Evolutionary conservation across 2,329 filamentous ascomycete genomes (phyloP).

Genomic region (Aspergillus proliferans): DNA sequence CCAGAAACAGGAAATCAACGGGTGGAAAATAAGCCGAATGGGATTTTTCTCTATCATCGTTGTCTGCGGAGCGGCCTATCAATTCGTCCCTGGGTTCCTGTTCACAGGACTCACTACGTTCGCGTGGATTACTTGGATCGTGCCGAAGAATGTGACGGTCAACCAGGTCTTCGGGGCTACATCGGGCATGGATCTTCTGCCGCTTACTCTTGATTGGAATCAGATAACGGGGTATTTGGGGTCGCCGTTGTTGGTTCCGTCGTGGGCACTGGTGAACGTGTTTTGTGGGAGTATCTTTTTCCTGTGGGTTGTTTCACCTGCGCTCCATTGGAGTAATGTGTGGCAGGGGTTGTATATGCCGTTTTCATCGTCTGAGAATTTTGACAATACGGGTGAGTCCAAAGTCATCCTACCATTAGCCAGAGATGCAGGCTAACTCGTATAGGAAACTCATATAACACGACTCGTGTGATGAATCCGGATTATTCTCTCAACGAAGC

Average conservation of each 20-base stretch:
- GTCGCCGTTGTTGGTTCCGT: constrained; percentile 60
- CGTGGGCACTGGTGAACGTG: constrained; percentile 65
- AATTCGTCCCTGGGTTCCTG: constrained; percentile 22
- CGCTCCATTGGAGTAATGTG: constrained; percentile 57
- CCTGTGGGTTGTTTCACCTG: constrained; percentile 51
- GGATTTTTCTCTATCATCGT: constrained; percentile 21
- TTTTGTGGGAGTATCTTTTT: constrained; percentile 59
- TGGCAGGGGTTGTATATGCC: constrained; percentile 60
- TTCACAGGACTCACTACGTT: constrained; percentile 26
- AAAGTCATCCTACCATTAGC: not conserved
- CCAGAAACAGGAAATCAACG: constrained; percentile 32
- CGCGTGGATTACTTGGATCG: constrained; percentile 25
- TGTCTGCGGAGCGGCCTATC: constrained; percentile 25
- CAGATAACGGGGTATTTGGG: constrained; percentile 47
- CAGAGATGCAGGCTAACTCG: not conserved
- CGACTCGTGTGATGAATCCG: constrained; percentile 17
- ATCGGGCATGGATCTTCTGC: constrained; percentile 24
- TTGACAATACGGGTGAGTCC: constrained; percentile 8
- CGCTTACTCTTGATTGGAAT: constrained; percentile 40
- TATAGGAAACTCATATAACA: constrained; percentile 18
- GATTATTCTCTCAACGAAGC: constrained; percentile 22
- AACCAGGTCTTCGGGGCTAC: constrained; percentile 26
- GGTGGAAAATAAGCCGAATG: constrained; percentile 33
- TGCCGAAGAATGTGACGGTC: constrained; percentile 17
- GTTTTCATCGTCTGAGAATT: constrained; percentile 36